Conservation (phyloP, 1,139 yeast species). For the Blastobotrys illinoisensis region DNA sequence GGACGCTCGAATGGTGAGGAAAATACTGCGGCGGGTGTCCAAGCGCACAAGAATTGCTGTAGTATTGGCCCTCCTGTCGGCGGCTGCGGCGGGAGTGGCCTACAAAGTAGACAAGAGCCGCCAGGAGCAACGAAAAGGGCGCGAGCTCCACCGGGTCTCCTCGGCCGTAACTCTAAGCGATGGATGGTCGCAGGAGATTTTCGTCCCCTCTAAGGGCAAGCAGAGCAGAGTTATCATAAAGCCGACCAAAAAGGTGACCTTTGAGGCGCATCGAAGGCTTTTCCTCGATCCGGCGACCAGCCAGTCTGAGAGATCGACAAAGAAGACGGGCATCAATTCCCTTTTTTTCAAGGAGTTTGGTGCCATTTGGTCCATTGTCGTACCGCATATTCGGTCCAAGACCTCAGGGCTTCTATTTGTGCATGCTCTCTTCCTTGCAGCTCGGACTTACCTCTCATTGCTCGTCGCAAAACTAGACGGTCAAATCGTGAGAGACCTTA, state of each 20-base stretch:
- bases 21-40: slow-evolving; percentile 8
- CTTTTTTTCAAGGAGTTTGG: slow-evolving; percentile 66
- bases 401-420: slow-evolving; percentile 61
- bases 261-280: slow-evolving; percentile 63
- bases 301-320: slow-evolving; percentile 11
- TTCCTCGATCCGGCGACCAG: slow-evolving; percentile 49
- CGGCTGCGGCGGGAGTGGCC: slow-evolving; percentile 8
- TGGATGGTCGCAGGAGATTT: slow-evolving; percentile 30
- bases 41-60: slow-evolving; percentile 4
- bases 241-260: slow-evolving; percentile 53
- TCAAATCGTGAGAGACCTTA: slow-evolving; percentile 82
- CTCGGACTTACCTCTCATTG: slow-evolving; percentile 83
- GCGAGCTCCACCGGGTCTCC: slow-evolving; percentile 24
- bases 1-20: slow-evolving; percentile 11
- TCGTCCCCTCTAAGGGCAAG: slow-evolving; percentile 45
- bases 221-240: slow-evolving; percentile 49
- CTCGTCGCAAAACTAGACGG: slow-evolving; percentile 88
- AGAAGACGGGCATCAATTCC: slow-evolving; percentile 41
- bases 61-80: slow-evolving; percentile 10
- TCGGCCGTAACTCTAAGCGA: slow-evolving; percentile 25
- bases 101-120: slow-evolving; percentile 1
- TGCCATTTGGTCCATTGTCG: slow-evolving; percentile 75
- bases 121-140: slow-evolving; percentile 4
- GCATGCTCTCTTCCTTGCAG: slow-evolving; percentile 69
- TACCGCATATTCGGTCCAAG: slow-evolving; percentile 66